Evolutionary conservation across 2,329 filamentous ascomycete genomes (phyloP).

Genomic region (Podosphaera aphanis): DNA sequence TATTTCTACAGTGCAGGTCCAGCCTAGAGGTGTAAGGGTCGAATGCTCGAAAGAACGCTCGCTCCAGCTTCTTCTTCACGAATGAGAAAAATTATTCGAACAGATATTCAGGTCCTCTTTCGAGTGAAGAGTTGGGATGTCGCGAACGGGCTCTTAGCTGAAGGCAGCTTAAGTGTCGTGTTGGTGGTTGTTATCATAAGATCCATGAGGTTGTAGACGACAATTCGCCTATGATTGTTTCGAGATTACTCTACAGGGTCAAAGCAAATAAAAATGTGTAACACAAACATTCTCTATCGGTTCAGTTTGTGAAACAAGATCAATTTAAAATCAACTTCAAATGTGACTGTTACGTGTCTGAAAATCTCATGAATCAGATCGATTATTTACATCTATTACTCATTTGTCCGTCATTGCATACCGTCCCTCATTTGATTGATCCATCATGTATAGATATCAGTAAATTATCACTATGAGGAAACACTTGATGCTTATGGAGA

Average conservation of each 20-base stretch:
- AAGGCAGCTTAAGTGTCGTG: not conserved
- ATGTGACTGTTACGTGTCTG: no score
- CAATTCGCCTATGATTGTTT: not conserved
- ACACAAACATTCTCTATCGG: not conserved
- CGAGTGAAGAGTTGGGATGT: not conserved
- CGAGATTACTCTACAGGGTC: not conserved
- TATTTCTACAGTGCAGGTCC: not conserved
- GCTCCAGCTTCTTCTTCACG: not conserved
- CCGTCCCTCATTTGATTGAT: no score
- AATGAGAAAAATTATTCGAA: not conserved
- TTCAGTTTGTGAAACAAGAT: not conserved
- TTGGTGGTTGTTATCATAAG: not conserved
- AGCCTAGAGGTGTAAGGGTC: not conserved
- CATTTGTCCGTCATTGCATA: no score
- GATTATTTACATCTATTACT: no score
- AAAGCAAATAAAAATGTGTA: not conserved
- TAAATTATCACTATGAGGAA: no score
- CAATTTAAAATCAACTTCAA: no score
- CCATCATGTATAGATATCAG: no score
- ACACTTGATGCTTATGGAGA: no score
- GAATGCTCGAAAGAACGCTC: not conserved
- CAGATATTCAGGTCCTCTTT: not conserved
- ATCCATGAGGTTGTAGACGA: not conserved
- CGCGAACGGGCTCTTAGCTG: not conserved
- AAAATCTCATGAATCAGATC: no score